These are phyloP conservation scores for Botryotinia convoluta DNA, from an alignment of 2,329 filamentous ascomycete species.

Conservation along the genomic window DNA sequence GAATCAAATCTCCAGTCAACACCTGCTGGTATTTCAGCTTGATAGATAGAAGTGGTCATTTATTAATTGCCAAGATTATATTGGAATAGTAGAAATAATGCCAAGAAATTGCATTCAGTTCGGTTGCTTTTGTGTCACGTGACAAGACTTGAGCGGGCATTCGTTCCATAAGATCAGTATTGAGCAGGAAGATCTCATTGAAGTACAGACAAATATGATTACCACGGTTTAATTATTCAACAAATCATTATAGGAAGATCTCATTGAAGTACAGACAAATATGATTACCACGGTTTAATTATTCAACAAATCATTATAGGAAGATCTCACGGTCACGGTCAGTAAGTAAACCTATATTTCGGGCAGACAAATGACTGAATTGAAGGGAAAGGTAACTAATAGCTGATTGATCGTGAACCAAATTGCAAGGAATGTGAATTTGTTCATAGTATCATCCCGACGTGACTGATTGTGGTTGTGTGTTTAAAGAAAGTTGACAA, in stretches of 20 bases:
- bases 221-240: too few species aligned
- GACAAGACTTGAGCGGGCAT: not conserved
- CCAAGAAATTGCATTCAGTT: not conserved
- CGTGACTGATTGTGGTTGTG: not conserved
- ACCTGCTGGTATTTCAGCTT: not conserved
- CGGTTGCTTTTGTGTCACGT: not conserved
- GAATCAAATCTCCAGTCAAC: not conserved
- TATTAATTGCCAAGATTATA: not conserved
- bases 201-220: not conserved
- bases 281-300: not conserved
- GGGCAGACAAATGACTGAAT: conserved; percentile 4
- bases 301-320: not conserved
- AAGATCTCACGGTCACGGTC: not conserved
- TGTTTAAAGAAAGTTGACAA: not conserved
- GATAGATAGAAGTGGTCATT: not conserved
- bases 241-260: not conserved
- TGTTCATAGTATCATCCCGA: conserved; percentile 3
- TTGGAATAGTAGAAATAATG: not conserved
- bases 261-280: not conserved
- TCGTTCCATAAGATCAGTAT: too few species aligned
- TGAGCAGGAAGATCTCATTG: not conserved
- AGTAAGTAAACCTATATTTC: not conserved
- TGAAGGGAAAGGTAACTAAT: not conserved
- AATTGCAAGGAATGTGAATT: not conserved
- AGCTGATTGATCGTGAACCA: not conserved